A percentile compares a stretch with the other conserved stretches of the same genome.
Conservation (phyloP, 23 red algal species). For the Gracilaria domingensis region DNA sequence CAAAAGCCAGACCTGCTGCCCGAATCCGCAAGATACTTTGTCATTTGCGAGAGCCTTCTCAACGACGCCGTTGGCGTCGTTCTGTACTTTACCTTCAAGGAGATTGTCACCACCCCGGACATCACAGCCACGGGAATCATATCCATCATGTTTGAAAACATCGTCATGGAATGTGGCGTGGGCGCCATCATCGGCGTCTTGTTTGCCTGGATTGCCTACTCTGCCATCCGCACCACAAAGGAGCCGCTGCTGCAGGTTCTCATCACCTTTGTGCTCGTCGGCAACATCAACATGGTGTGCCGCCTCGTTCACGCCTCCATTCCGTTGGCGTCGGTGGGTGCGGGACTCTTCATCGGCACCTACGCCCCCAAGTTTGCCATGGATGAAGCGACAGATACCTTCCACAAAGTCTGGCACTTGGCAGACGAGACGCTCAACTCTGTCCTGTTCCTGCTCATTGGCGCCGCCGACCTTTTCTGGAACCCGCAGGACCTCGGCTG, state of each 20-base stretch:
- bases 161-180: conserved; percentile 71
- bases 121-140: conserved; percentile 32
- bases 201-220: conserved; percentile 90
- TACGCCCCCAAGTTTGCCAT: conserved; percentile 84
- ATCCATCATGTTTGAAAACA: conserved; percentile 57
- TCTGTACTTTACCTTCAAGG: conserved; percentile 75
- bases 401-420: conserved; percentile 93
- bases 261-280: conserved; percentile 93
- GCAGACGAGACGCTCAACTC: conserved; percentile 97
- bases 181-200: conserved; percentile 87
- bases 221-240: conserved; percentile 77
- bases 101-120: conserved; percentile 65
- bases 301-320: conserved; percentile 86
- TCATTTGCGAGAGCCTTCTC: conserved; percentile 93
- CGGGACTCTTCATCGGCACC: conserved; percentile 96
- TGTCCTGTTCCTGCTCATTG: conserved; percentile 91
- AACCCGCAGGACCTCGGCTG: conserved; percentile 70
- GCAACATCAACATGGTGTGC: conserved; percentile 94
- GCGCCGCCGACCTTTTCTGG: conserved; percentile 87
- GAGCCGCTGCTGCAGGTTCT: conserved; percentile 87
- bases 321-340: conserved; percentile 88
- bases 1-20: conserved; percentile 86
- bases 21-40: conserved; percentile 86
- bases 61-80: conserved; percentile 98
- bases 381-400: conserved; percentile 63